A percentile compares a stretch with the other conserved stretches of the same genome.
Evolutionary conservation across 306 rosid genomes (phyloP).

Genomic region (Hippophae tibetana): DNA sequence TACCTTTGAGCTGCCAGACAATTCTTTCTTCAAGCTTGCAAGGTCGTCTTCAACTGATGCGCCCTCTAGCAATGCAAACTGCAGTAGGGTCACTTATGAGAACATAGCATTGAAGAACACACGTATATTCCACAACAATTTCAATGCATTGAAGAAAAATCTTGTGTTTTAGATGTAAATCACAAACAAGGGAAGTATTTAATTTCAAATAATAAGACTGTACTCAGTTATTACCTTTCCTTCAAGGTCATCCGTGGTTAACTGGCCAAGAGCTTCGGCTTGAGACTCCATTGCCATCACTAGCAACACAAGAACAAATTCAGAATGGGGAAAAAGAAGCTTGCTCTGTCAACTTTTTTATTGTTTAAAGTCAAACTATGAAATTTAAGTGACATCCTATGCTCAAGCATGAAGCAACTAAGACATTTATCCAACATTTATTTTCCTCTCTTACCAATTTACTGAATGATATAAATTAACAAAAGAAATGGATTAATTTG

Average conservation of each 20-base stretch:
- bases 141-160: background rate
- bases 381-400: no score
- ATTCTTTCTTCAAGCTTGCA: conserved; percentile 39
- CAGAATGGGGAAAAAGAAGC: conserved; percentile 12
- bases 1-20: conserved; percentile 70
- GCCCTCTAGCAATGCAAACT: conserved; percentile 85
- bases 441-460: no score
- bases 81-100: conserved; percentile 16
- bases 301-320: conserved; percentile 21
- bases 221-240: conserved; percentile 50
- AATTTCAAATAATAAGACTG: background rate
- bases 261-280: conserved; percentile 93
- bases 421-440: no score
- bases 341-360: background rate
- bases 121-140: background rate
- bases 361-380: background rate
- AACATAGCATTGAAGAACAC: background rate
- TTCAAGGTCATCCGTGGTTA: conserved; percentile 84
- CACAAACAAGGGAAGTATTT: background rate
- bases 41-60: conserved; percentile 68
- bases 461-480: no score
- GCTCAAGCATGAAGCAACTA: no score
- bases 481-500: no score
- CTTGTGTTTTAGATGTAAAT: background rate
- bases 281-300: conserved; percentile 95